These are phyloP conservation scores for Artemisia tridentata DNA, from an alignment of 129 eudicot genomes.

Conservation along the genomic window DNA sequence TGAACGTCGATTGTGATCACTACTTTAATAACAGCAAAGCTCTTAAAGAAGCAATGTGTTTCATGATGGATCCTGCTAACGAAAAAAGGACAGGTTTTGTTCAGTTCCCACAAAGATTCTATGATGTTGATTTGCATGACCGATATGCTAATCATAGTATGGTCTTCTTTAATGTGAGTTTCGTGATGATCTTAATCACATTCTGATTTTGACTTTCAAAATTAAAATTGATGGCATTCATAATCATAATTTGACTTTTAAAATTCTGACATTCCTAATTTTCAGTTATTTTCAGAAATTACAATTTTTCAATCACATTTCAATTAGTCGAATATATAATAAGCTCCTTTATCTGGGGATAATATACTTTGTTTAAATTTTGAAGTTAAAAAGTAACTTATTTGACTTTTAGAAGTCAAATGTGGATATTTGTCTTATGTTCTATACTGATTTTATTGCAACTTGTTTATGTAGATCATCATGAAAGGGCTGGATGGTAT, in stretches of 20 bases:
- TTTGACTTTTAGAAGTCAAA: no score
- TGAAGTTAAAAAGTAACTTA: no score
- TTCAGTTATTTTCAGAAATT: neutral
- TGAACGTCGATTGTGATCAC: conserved; percentile 91
- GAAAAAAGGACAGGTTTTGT: conserved; percentile 78
- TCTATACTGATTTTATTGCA: neutral
- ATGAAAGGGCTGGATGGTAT: conserved; percentile 89
- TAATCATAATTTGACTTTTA: neutral
- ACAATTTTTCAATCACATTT: no score
- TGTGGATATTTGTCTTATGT: neutral
- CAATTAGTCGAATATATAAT: no score
- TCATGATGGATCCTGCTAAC: conserved; percentile 76
- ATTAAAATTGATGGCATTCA: no score
- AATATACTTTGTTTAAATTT: no score
- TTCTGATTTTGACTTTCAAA: neutral
- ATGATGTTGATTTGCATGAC: conserved; percentile 81
- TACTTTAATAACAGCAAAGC: conserved; percentile 86
- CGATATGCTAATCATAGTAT: conserved; percentile 84
- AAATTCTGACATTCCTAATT: neutral
- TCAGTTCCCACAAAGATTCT: conserved; percentile 81
- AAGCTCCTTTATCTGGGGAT: no score
- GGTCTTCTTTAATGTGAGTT: conserved; percentile 75
- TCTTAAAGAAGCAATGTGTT: conserved; percentile 91
- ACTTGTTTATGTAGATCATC: conserved; percentile 53
- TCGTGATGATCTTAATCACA: neutral